Evolutionary conservation across 495 filamentous ascomycete species (phyloP).

Genomic region (Penicillium canescens): DNA sequence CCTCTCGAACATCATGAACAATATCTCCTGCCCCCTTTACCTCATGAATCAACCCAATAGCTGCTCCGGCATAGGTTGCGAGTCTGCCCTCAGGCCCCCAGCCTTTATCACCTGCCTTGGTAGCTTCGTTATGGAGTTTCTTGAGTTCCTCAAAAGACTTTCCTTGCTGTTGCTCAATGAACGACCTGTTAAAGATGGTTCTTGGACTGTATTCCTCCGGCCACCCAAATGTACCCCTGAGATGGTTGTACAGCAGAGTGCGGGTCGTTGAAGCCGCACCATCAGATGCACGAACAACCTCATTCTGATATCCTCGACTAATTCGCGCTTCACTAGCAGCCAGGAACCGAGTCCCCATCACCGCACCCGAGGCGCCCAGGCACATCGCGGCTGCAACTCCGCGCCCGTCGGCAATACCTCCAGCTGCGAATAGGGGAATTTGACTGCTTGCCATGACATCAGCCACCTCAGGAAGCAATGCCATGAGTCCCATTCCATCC

Average conservation of each 20-base stretch:
- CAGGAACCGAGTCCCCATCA: conserved; percentile 72
- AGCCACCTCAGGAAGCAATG: conserved; percentile 58
- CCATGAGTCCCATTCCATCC: conserved; percentile 57
- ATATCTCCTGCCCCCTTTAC: conserved; percentile 45
- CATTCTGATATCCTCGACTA: conserved; percentile 57
- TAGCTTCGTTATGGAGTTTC: conserved; percentile 56
- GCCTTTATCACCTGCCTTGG: conserved; percentile 53
- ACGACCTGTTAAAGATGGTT: conserved; percentile 62
- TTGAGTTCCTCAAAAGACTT: conserved; percentile 58
- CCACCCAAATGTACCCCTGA: conserved; percentile 71
- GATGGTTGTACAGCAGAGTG: conserved; percentile 68
- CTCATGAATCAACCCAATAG: conserved; percentile 50
- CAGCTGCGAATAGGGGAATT: conserved; percentile 67
- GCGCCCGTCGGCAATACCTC: conserved; percentile 69
- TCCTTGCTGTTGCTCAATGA: conserved; percentile 56
- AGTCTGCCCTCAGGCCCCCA: conserved; percentile 65
- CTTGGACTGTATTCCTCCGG: conserved; percentile 63
- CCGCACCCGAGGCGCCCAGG: conserved; percentile 66
- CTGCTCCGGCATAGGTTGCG: conserved; percentile 68
- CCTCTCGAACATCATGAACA: conserved; percentile 22
- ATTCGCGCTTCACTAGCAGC: conserved; percentile 65
- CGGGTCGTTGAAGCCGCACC: conserved; percentile 64
- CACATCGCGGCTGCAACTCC: conserved; percentile 63
- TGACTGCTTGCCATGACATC: conserved; percentile 49
- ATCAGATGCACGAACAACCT: conserved; percentile 60